Conservation (phyloP, 805 yeast species). For the Candida pini region DNA sequence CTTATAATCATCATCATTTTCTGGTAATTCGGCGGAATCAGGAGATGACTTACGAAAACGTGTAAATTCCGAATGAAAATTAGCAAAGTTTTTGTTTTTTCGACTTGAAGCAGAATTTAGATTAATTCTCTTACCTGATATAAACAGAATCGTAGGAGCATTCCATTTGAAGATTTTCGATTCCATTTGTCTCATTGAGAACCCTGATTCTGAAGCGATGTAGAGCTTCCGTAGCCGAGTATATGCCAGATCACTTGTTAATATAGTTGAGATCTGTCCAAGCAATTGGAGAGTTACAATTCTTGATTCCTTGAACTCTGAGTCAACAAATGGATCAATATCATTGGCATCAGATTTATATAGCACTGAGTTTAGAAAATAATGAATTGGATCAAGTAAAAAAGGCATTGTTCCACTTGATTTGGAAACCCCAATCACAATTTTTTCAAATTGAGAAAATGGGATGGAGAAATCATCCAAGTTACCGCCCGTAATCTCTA, state of each 20-base stretch:
- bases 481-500: conserved; percentile 26
- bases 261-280: conserved; percentile 33
- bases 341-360: conserved; percentile 6
- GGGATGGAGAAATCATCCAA: conserved; percentile 15
- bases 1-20: conserved; percentile 31
- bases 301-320: conserved; percentile 24
- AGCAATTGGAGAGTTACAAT: conserved; percentile 34
- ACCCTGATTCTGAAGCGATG: conserved; percentile 72
- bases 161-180: conserved; percentile 83
- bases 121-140: conserved; percentile 64
- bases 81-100: conserved; percentile 41
- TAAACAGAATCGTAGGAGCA: conserved; percentile 71
- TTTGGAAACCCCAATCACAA: conserved; percentile 21
- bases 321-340: conserved; percentile 1
- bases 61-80: conserved; percentile 47
- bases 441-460: conserved; percentile 29
- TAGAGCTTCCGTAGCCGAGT: conserved; percentile 56
- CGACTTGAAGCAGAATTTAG: conserved; percentile 29
- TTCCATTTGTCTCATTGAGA: conserved; percentile 83
- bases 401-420: conserved; percentile 33
- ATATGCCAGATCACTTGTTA: conserved; percentile 36
- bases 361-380: conserved; percentile 39
- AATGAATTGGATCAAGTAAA: conserved; percentile 38
- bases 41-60: conserved; percentile 26
- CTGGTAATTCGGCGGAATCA: conserved; percentile 7